Evolutionary conservation across 1,139 yeast genomes (phyloP).

Genomic region (Zygoascus meyerae): DNA sequence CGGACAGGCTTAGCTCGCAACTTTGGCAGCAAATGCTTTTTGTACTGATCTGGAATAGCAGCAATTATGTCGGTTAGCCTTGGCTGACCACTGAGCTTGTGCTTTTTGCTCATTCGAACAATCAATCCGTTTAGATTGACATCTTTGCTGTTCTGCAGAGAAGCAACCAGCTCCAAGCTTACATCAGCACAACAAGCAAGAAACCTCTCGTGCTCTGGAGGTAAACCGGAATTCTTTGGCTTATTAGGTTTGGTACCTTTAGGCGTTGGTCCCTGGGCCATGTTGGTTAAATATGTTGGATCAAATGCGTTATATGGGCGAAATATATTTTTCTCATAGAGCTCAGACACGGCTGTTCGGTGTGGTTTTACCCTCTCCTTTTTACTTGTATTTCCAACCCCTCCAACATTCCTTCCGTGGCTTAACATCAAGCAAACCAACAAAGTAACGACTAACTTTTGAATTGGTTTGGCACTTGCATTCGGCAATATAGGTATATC

Average conservation of each 20-base stretch:
- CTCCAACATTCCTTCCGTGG: too few species aligned
- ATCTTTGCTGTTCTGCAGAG: constrained; percentile 68
- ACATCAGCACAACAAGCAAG: constrained; percentile 91
- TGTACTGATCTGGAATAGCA: constrained; percentile 93
- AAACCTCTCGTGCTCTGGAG: constrained; percentile 79
- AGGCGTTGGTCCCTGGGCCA: constrained; percentile 13
- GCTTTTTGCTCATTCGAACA: constrained; percentile 79
- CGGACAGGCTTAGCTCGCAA: constrained; percentile 96
- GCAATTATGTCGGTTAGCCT: constrained; percentile 90
- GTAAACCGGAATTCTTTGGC: constrained; percentile 23
- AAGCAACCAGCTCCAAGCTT: constrained; percentile 77
- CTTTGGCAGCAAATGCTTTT: constrained; percentile 85
- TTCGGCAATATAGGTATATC: too few species aligned
- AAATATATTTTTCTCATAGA: too few species aligned
- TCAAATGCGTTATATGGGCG: too few species aligned
- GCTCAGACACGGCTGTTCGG: too few species aligned
- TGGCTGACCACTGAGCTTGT: constrained; percentile 88
- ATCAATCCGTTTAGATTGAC: constrained; percentile 87
- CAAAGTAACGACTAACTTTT: too few species aligned
- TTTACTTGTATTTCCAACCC: too few species aligned
- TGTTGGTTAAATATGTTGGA: background rate
- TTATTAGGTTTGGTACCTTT: constrained; percentile 23
- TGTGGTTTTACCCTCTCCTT: too few species aligned
- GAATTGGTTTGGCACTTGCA: too few species aligned
- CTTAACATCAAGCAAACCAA: too few species aligned